Conservation (phyloP, 768 basidiomycete genomes). For the Suillus bovinus region DNA sequence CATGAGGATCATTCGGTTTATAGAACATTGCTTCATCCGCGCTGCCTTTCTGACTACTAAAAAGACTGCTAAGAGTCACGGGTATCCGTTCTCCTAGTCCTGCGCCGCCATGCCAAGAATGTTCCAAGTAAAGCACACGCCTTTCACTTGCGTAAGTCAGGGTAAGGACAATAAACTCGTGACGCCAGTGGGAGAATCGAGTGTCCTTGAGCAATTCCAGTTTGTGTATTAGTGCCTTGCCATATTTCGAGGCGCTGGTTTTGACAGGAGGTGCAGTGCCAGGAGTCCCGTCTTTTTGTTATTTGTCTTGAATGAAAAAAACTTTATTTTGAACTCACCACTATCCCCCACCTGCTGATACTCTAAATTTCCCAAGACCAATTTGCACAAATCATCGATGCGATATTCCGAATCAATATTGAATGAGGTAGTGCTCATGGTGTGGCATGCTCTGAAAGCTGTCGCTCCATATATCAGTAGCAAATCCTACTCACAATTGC, state of each 20-base stretch:
- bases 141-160: not conserved
- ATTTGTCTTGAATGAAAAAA: too few relatives aligned
- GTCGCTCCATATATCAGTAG: not conserved
- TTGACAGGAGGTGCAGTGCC: not conserved
- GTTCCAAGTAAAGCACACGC: conserved; percentile 1
- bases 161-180: conserved; percentile 1
- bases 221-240: conserved; percentile 1
- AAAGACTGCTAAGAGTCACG: not conserved
- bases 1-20: not conserved
- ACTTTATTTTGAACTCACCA: not conserved
- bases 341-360: not conserved
- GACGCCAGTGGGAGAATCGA: conserved; percentile 2
- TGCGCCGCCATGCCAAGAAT: not conserved
- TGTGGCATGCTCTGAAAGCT: not conserved
- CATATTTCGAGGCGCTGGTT: not conserved
- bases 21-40: conserved; percentile 4
- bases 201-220: not conserved
- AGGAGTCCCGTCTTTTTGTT: too few relatives aligned
- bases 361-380: not conserved
- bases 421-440: not conserved
- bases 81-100: not conserved
- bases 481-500: not conserved
- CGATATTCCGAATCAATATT: not conserved
- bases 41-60: conserved; percentile 1
- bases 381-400: not conserved